Conservation (phyloP, 2,329 filamentous ascomycete species). For the Leptographium flavum region DNA sequence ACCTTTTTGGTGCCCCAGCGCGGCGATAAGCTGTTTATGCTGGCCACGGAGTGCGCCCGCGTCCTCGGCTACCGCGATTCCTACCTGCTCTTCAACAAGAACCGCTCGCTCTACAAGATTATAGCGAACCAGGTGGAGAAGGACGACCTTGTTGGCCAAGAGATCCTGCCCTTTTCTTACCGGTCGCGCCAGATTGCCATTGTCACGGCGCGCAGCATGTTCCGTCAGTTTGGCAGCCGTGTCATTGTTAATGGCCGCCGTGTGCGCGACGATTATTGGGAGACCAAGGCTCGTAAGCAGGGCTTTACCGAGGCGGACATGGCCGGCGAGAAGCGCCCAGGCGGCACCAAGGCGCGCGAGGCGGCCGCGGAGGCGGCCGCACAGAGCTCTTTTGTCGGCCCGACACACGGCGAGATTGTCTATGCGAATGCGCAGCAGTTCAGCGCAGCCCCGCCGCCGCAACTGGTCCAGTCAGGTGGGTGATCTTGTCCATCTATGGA, state of each 20-base stretch:
- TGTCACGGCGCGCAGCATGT: slow-evolving; percentile 95
- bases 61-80: slow-evolving; percentile 91
- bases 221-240: slow-evolving; percentile 90
- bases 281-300: slow-evolving; percentile 90
- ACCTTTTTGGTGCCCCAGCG: slow-evolving; percentile 88
- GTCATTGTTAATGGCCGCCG: slow-evolving; percentile 81
- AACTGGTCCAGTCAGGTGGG: slow-evolving; percentile 57
- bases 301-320: slow-evolving; percentile 95
- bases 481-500: not conserved
- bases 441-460: slow-evolving; percentile 49
- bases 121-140: slow-evolving; percentile 94
- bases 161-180: slow-evolving; percentile 94
- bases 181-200: slow-evolving; percentile 97
- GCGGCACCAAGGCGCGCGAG: slow-evolving; percentile 77
- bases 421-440: slow-evolving; percentile 66
- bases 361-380: slow-evolving; percentile 56
- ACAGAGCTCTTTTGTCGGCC: slow-evolving; percentile 41
- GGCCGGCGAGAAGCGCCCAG: slow-evolving; percentile 90
- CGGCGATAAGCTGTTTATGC: slow-evolving; percentile 93
- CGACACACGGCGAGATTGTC: slow-evolving; percentile 72
- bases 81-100: slow-evolving; percentile 98
- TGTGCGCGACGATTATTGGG: slow-evolving; percentile 97
- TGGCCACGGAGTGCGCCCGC: slow-evolving; percentile 91
- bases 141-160: slow-evolving; percentile 87
- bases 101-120: slow-evolving; percentile 91